phyloP scores from a whole-genome alignment of 768 basidiomycete genomes.

The Boletus rubroflammeus region DNA sequence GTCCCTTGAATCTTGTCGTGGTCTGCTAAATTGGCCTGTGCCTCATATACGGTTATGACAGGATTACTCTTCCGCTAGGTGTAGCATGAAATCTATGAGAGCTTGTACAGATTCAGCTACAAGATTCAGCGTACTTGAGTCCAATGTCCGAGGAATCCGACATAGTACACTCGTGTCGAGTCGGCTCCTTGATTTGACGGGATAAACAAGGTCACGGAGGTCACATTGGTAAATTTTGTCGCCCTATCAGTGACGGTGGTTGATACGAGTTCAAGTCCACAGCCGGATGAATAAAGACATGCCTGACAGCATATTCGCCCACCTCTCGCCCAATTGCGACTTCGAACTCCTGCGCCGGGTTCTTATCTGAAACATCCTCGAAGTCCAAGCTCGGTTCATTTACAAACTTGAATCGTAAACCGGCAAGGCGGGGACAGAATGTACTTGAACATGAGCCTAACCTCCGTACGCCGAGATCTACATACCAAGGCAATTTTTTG shows the following conservation, averaged over 20 bases:
- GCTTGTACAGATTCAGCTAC: neutral
- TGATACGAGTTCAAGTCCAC: neutral
- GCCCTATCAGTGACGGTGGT: slow-evolving; percentile 44
- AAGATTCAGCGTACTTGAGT: slow-evolving; percentile 49
- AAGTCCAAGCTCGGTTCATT: slow-evolving; percentile 83
- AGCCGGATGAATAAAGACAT: slow-evolving; percentile 18
- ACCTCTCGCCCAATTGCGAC: slow-evolving; percentile 70
- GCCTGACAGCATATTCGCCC: slow-evolving; percentile 86
- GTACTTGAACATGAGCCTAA: neutral
- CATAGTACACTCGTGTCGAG: slow-evolving; percentile 70
- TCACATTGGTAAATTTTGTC: slow-evolving; percentile 81
- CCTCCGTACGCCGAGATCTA: neutral
- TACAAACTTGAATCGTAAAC: slow-evolving; percentile 52
- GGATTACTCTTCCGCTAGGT: slow-evolving; percentile 71
- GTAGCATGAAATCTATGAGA: neutral
- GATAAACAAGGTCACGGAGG: slow-evolving; percentile 79
- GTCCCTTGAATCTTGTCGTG: slow-evolving; percentile 85
- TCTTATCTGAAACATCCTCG: slow-evolving; percentile 58
- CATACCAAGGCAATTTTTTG: slow-evolving; percentile 66
- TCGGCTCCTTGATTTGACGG: slow-evolving; percentile 80
- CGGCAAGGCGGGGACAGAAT: neutral
- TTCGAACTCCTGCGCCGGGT: slow-evolving; percentile 68
- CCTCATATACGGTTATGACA: slow-evolving; percentile 82
- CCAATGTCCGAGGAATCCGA: slow-evolving; percentile 84
- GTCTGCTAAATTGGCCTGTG: slow-evolving; percentile 83